phyloP scores from a whole-genome alignment of 164 flowering plant genomes.

The Santalum album region DNA sequence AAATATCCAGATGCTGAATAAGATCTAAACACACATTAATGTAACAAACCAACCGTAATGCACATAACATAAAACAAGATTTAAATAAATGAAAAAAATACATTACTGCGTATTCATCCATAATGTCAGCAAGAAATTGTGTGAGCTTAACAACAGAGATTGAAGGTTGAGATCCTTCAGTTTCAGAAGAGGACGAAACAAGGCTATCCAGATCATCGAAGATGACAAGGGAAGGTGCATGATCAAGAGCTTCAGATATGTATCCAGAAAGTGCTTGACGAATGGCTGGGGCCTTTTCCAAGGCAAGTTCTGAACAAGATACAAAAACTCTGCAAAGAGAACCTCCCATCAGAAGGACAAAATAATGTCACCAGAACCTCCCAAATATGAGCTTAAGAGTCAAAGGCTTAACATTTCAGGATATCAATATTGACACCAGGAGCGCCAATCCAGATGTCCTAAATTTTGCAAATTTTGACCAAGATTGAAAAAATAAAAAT shows the following conservation, averaged over 20 bases:
- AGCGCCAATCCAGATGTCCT: background rate
- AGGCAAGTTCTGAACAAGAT: constrained; percentile 60
- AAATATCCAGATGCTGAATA: too few relatives aligned
- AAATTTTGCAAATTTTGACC: too few relatives aligned
- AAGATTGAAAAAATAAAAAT: too few relatives aligned
- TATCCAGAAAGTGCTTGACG: constrained; percentile 48
- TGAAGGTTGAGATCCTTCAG: constrained; percentile 69
- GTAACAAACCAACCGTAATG: too few relatives aligned
- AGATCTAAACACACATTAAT: too few relatives aligned
- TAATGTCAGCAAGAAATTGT: constrained; percentile 59
- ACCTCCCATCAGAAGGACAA: background rate
- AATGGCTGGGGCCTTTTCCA: constrained; percentile 52
- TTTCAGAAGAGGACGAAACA: constrained; percentile 48
- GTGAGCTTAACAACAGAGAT: constrained; percentile 36
- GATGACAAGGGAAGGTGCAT: constrained; percentile 76
- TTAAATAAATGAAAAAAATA: background rate
- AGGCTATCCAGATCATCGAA: constrained; percentile 93
- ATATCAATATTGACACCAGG: background rate
- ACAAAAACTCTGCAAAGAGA: constrained; percentile 58
- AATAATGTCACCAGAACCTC: background rate
- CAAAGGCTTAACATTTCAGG: too few relatives aligned
- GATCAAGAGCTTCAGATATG: constrained; percentile 74
- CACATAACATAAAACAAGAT: too few relatives aligned
- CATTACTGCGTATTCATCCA: constrained; percentile 85
- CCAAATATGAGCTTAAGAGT: background rate